A percentile compares a stretch with the other conserved stretches of the same genome.
Evolutionary conservation across 805 yeast species (phyloP).

Genomic region (Wickerhamiella australiensis): DNA sequence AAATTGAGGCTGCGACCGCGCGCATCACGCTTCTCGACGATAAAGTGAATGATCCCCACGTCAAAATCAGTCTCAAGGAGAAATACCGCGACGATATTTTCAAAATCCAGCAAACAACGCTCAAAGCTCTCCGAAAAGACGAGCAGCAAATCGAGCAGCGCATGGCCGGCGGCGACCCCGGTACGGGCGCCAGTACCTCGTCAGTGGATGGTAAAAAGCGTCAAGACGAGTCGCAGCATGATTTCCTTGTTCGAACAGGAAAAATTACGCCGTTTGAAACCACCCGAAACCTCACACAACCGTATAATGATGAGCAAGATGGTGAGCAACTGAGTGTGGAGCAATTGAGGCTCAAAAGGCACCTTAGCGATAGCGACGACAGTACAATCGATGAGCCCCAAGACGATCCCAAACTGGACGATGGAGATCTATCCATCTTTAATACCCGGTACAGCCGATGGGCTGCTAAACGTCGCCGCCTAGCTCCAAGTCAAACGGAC

Average conservation of each 20-base stretch:
- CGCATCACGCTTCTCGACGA: conserved; percentile 39
- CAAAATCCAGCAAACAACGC: conserved; percentile 38
- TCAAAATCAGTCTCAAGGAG: conserved; percentile 55
- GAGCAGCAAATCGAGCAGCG: conserved; percentile 47
- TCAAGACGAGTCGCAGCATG: conserved; percentile 72
- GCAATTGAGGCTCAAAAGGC: conserved; percentile 23
- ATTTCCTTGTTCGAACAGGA: conserved; percentile 76
- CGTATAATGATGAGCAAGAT: conserved; percentile 17
- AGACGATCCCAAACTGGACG: conserved; percentile 11
- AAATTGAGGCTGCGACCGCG: conserved; percentile 33
- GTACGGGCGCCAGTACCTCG: conserved; percentile 7
- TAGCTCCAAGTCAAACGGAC: conserved; percentile 14
- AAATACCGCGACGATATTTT: conserved; percentile 42
- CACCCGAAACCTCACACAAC: conserved; percentile 37
- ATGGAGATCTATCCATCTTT: conserved; percentile 5
- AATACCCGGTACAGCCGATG: not conserved
- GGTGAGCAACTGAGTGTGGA: conserved; percentile 37
- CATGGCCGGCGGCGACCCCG: conserved; percentile 27
- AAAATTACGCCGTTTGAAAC: conserved; percentile 90
- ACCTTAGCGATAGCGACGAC: conserved; percentile 16
- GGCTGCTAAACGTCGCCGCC: conserved; percentile 13
- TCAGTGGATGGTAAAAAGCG: conserved; percentile 24
- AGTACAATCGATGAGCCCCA: conserved; percentile 19
- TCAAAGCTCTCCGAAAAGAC: conserved; percentile 46
- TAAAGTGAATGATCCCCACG: conserved; percentile 39